Evolutionary conservation across 441 rosid genomes (phyloP), one percentile per base, ranked within the genome.

Genomic region (Rhodomyrtus psidioides): DNA sequence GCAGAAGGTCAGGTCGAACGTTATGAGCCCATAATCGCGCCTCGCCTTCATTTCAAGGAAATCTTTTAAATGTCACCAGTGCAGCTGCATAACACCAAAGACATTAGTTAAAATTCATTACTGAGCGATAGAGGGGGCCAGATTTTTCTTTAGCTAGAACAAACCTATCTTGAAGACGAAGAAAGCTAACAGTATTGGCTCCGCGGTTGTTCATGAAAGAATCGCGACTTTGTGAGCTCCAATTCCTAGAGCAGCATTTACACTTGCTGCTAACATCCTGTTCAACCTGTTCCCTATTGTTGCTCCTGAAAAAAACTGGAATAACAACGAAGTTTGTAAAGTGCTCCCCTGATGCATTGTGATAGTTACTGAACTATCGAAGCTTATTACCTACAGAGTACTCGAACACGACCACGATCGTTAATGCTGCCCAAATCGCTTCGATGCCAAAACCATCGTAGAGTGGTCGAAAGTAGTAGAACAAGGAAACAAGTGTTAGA

Each of bases 1-100:
- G 62, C 86, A 84, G 82, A 89, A 91, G 17, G 92, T 89, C 85
- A 83, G 86, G 53, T 87, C 83, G 27, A 91, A 89, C 34, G 89
- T 51, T 39, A 87, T 10, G 12, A 89, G 70, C 6, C 91, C 90
- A 49, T 86, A 89, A 65, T 89, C 89, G 9, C 83, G 86, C 81
- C 86, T 88, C 2, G 89, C 88, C 85, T 89, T 89, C 86, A 89
- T 82, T 44, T 56, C 65, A 0, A 90, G 92, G 84, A 75, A 91
- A 89, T 79, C 89, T 84, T 49, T 85, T 30, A 58, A 88, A 89
- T 62, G 86, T 88, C 53, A 46, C 87, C 1, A 28, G 26, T 30
- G 46, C 83, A 82, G 82, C 89, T 88, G 74, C 89, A 88, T 57
- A 12, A 58, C 12, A 14, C 27, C 30, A 21, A 46, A 30, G 28